phyloP scores from a whole-genome alignment of 2,329 filamentous ascomycete species.

The Nakataea oryzae region DNA sequence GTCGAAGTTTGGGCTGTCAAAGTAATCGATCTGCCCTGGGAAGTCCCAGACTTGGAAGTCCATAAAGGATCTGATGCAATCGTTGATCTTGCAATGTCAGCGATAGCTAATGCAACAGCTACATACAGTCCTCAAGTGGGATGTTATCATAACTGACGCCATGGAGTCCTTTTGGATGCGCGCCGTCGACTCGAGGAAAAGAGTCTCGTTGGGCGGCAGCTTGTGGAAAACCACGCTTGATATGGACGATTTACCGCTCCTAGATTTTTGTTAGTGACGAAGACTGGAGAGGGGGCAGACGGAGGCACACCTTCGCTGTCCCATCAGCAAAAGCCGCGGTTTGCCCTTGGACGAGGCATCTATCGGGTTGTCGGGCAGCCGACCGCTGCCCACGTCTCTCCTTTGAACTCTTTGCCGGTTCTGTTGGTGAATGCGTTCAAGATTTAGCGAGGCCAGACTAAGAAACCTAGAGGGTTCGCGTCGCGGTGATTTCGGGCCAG shows the following conservation, averaged over 20 bases:
- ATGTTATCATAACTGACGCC: slow-evolving; percentile 50
- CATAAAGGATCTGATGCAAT: slow-evolving; percentile 73
- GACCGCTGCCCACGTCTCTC: slow-evolving; percentile 32
- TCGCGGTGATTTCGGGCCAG: background rate
- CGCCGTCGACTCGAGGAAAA: slow-evolving; percentile 92
- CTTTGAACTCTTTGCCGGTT: slow-evolving; percentile 40
- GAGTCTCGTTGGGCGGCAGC: slow-evolving; percentile 85
- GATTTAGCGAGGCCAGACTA: slow-evolving; percentile 52
- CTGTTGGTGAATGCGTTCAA: slow-evolving; percentile 53
- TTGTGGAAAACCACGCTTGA: slow-evolving; percentile 99
- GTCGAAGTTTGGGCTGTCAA: slow-evolving; percentile 81
- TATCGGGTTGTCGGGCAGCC: slow-evolving; percentile 27
- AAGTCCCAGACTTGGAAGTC: slow-evolving; percentile 99
- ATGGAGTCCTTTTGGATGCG: slow-evolving; percentile 91
- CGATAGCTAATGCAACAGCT: background rate
- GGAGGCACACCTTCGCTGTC: slow-evolving; percentile 69
- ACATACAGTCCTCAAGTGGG: background rate
- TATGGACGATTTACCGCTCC: slow-evolving; percentile 96
- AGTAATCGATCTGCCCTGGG: slow-evolving; percentile 82
- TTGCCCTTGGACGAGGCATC: slow-evolving; percentile 51
- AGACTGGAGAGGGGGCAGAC: background rate
- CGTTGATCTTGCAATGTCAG: background rate
- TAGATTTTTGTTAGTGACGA: slow-evolving; percentile 25
- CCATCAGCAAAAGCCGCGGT: slow-evolving; percentile 86
- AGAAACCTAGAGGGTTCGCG: slow-evolving; percentile 24